phyloP scores from a whole-genome alignment of 2,329 filamentous ascomycete genomes.

The Fusarium verticillioides region DNA sequence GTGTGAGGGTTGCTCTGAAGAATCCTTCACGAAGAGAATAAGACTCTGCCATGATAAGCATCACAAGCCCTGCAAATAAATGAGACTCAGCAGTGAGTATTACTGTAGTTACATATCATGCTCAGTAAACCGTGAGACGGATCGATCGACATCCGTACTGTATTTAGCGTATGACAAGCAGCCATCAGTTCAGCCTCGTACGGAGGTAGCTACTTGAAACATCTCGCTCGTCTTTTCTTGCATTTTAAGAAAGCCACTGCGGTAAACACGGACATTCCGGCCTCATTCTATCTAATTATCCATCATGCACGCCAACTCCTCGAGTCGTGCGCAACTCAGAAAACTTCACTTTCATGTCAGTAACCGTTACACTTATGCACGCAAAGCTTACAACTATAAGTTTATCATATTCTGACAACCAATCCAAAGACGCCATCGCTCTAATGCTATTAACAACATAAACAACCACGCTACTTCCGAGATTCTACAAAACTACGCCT shows the following conservation, averaged over 20 bases:
- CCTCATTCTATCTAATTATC: not conserved
- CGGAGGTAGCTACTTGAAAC: slow-evolving; percentile 23
- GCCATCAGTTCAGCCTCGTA: slow-evolving; percentile 28
- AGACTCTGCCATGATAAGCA: not conserved
- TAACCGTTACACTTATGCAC: not conserved
- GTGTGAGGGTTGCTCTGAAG: not conserved
- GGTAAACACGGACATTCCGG: not conserved
- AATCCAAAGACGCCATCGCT: slow-evolving; percentile 47
- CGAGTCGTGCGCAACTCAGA: not conserved
- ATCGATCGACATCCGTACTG: not conserved
- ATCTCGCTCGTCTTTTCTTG: slow-evolving; percentile 9
- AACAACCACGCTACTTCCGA: slow-evolving; percentile 26
- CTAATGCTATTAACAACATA: slow-evolving; percentile 38
- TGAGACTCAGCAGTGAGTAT: not conserved
- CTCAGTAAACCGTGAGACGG: not conserved
- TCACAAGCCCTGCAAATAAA: not conserved
- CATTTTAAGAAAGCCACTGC: slow-evolving; percentile 20
- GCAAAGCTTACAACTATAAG: not conserved
- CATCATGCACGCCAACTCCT: not conserved
- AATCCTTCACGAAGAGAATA: not conserved
- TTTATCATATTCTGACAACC: slow-evolving; percentile 16
- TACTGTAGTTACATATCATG: not conserved
- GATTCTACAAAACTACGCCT: slow-evolving; percentile 48
- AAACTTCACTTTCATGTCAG: not conserved
- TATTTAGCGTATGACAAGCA: not conserved